Base-by-base conservation (phyloP, 768 basidiomycete genomes). In the Mycena galericulata region DNA sequence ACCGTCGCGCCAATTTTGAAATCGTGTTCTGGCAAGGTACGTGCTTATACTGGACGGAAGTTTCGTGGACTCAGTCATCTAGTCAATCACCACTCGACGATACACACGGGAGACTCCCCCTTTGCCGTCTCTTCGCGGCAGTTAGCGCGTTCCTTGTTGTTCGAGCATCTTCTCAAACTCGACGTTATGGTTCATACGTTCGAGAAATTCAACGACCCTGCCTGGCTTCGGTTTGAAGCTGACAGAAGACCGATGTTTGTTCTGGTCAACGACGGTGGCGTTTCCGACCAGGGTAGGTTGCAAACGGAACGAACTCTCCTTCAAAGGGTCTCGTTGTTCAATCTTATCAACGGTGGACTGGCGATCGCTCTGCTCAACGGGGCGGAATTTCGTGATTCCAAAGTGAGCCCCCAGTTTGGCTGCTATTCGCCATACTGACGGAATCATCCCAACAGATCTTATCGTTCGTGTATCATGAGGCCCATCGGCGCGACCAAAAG, bases 1-100 rank as follows among this genome's bases (percentile, higher is more conserved):
- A 78, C 30, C 83, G 90, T 17, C 82, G 80, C 7, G 86, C 87
- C 0, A 82, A 83, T 34, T 90, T 92, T 59, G 89, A 92, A 36
- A 78, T 92, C 32, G 86, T 88, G 4, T 92, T 92, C 74, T 92
- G 86, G 82, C 76, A 87, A 64, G 81, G 91, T 88, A 62, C 41
- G 77, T 72, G 9, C 3, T 17, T 8, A 27, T 40, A 14, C 7
- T 34, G 24, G 53, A 24, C 29, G 18, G 29, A 20, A 20, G 24
- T 46, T 51, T 43, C 24, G 62, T 15, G 12, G 32, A 40, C 22
- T 27, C 36, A 17, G 26, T 11, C 14, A 12, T 17, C 10, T 59
- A 91, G 90, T 79, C 29, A 83, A 76, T 36, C 79, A 83, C 14
- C 84, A 88, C 72, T 57, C 79, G 8, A 84, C 84, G 0, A 58